Evolutionary conservation across 2,329 filamentous ascomycete genomes (phyloP).

Genomic region (Fusarium compactum): DNA sequence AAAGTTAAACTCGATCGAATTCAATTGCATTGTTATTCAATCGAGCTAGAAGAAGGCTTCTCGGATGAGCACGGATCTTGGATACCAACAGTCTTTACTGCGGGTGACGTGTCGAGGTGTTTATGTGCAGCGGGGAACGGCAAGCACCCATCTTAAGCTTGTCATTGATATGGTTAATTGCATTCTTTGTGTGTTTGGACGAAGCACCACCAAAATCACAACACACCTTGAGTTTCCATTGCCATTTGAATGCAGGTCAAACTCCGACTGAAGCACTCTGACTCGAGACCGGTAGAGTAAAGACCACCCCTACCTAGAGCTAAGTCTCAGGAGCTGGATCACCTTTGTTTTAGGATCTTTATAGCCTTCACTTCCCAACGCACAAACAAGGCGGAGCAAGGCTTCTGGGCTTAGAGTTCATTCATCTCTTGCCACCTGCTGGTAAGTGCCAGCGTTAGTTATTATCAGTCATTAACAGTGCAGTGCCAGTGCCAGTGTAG

Average conservation of each 20-base stretch:
- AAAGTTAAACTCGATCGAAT: neutral
- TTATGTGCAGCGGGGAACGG: slow-evolving; percentile 39
- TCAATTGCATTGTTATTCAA: neutral
- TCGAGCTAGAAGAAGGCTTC: neutral
- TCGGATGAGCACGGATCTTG: neutral
- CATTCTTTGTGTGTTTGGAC: slow-evolving; percentile 6
- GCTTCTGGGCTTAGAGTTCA: no score
- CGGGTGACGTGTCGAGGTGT: slow-evolving; percentile 21
- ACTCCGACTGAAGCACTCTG: neutral
- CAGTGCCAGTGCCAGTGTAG: neutral
- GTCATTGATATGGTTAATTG: slow-evolving; percentile 12
- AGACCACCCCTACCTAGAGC: neutral
- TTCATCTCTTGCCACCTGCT: slow-evolving; percentile 15
- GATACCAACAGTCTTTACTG: slow-evolving; percentile 16
- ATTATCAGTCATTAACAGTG: neutral
- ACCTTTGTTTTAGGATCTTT: neutral
- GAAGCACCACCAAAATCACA: neutral
- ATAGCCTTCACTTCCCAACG: neutral
- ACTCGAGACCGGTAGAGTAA: neutral
- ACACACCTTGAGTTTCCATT: neutral
- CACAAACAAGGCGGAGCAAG: neutral
- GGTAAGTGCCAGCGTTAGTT: slow-evolving; percentile 2
- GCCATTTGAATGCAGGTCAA: neutral
- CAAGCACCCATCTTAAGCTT: slow-evolving; percentile 30
- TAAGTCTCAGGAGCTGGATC: neutral